Percentiles rank a stretch among this genome's conserved stretches.
Conservation (phyloP, 176 grass and related monocot genomes). For the Rhynchospora tenuis region DNA sequence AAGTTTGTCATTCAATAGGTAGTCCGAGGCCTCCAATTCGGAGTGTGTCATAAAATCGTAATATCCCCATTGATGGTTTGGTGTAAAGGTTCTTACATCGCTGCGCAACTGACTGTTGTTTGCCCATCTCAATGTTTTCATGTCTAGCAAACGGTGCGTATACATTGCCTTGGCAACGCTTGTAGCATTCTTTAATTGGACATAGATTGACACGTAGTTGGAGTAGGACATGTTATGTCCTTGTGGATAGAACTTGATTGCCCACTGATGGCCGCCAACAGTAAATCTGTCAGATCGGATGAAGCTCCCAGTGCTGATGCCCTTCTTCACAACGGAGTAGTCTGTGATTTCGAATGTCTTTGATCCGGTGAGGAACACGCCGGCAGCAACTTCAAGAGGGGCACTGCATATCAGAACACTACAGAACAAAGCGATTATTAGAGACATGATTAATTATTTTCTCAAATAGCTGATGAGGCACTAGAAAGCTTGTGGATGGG, state of each 20-base stretch:
- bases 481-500: no score
- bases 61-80: not conserved
- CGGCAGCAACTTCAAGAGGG: no score
- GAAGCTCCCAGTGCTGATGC: not conserved
- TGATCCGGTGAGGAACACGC: not conserved
- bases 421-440: no score
- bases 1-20: not conserved
- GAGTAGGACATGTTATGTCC: not conserved
- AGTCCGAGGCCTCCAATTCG: not conserved
- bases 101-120: not conserved
- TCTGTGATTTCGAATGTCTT: not conserved
- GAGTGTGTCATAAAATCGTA: not conserved
- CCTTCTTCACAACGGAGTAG: not conserved
- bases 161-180: not conserved
- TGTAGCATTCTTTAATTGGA: not conserved
- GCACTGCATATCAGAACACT: no score
- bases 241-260: not conserved
- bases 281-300: not conserved
- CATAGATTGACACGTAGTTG: not conserved
- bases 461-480: no score
- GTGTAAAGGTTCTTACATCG: not conserved
- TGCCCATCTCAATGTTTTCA: not conserved
- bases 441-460: no score
- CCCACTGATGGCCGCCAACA: not conserved
- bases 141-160: not conserved